Conservation (phyloP, 2,329 filamentous ascomycete species). For the Colletotrichum cuscutae region DNA sequence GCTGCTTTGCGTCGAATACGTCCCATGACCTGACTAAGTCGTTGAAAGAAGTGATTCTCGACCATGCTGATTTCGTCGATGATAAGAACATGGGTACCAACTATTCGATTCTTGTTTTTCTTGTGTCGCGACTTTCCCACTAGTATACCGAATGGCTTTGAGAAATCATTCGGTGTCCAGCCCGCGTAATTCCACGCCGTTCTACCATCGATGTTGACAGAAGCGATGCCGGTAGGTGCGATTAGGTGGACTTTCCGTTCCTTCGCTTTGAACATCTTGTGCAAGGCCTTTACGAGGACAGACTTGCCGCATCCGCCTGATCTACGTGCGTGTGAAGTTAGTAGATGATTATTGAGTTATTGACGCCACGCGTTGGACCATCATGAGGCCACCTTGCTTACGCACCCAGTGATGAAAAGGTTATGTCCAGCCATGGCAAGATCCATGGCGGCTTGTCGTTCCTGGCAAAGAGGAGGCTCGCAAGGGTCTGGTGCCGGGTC, state of each 20-base stretch:
- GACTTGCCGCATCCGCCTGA: slow-evolving; percentile 24
- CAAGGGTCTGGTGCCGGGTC: neutral
- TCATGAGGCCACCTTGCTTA: slow-evolving; percentile 37
- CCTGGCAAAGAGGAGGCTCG: neutral
- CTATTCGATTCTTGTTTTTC: slow-evolving; percentile 17
- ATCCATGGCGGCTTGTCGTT: slow-evolving; percentile 39
- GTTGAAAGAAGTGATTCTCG: slow-evolving; percentile 70
- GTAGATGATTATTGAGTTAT: neutral
- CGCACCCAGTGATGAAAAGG: slow-evolving; percentile 73
- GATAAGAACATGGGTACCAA: slow-evolving; percentile 63
- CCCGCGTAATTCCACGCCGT: slow-evolving; percentile 69
- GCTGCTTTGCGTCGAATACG: neutral
- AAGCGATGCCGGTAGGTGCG: slow-evolving; percentile 70
- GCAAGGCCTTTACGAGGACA: neutral
- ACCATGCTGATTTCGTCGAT: slow-evolving; percentile 77
- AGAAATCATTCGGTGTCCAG: slow-evolving; percentile 52
- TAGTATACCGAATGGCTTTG: neutral
- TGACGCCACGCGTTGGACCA: too few species aligned
- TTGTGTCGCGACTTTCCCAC: neutral
- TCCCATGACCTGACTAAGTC: slow-evolving; percentile 60
- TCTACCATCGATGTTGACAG: slow-evolving; percentile 64
- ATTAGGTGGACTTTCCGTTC: slow-evolving; percentile 53
- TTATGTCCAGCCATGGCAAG: slow-evolving; percentile 62
- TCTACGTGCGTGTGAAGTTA: neutral
- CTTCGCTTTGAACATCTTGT: neutral